Evolutionary conservation across 257 asterid species (phyloP).

Genomic region (Striga asiatica): DNA sequence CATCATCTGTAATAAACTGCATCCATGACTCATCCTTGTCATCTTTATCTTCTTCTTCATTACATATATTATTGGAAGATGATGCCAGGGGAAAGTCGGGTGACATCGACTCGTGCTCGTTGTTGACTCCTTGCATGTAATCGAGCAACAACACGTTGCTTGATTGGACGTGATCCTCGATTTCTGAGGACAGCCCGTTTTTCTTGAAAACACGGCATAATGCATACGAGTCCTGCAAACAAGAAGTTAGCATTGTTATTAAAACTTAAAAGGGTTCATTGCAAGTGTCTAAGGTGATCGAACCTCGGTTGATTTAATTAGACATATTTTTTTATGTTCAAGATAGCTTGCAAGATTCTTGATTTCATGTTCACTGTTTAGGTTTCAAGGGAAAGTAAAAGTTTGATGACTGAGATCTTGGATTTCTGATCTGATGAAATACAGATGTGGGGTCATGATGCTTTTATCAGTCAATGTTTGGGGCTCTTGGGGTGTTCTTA

Average conservation of each 20-base stretch:
- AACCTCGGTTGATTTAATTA: no score
- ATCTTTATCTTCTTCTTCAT: constrained; percentile 62
- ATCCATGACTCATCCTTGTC: constrained; percentile 92
- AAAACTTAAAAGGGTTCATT: no score
- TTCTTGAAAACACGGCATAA: constrained; percentile 93
- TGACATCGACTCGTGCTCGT: constrained; percentile 57
- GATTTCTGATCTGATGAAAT: constrained; percentile 19
- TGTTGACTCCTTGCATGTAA: constrained; percentile 32
- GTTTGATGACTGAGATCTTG: neutral
- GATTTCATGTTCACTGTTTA: no score
- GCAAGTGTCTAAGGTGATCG: no score
- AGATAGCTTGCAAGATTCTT: no score
- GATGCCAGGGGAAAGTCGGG: constrained; percentile 67
- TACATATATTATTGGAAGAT: constrained; percentile 39
- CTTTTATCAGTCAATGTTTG: constrained; percentile 42
- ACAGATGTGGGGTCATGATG: no score
- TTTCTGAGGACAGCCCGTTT: constrained; percentile 67
- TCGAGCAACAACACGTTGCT: constrained; percentile 47
- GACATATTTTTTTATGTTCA: no score
- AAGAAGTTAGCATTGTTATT: no score
- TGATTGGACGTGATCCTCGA: constrained; percentile 73
- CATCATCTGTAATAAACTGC: constrained; percentile 90
- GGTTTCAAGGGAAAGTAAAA: neutral
- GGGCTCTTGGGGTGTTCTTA: constrained; percentile 38
- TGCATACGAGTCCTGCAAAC: constrained; percentile 77